These are phyloP conservation scores for Suaeda aralocaspica DNA, from an alignment of 148 eudicot genomes.

Conservation along the genomic window DNA sequence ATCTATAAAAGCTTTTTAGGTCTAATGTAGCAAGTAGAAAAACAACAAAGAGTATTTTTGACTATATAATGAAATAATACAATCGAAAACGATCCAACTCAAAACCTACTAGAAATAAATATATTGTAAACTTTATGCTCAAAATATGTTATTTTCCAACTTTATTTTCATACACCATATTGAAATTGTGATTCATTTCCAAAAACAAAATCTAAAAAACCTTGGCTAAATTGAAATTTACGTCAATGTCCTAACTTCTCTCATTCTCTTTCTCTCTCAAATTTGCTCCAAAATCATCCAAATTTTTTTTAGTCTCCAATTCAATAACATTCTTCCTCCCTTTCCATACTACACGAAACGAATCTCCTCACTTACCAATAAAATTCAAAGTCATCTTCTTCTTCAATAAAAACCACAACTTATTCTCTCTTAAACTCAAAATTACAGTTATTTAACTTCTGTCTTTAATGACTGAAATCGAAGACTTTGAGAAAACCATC, in stretches of 20 bases:
- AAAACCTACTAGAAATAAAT: too few species aligned
- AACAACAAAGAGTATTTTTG: too few species aligned
- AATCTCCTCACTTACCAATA: slow-evolving; percentile 18
- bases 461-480: slow-evolving; percentile 28
- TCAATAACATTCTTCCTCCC: slow-evolving; percentile 21
- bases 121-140: too few species aligned
- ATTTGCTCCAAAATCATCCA: neutral
- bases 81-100: too few species aligned
- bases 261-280: neutral
- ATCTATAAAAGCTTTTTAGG: too few species aligned
- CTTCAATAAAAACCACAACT: neutral
- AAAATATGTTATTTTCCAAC: neutral
- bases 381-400: slow-evolving; percentile 4
- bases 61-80: too few species aligned
- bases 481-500: slow-evolving; percentile 21
- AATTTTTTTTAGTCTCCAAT: neutral
- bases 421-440: slow-evolving; percentile 9
- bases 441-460: slow-evolving; percentile 19
- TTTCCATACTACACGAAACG: slow-evolving; percentile 25
- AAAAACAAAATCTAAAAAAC: neutral
- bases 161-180: neutral
- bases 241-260: neutral
- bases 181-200: neutral
- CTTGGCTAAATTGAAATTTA: neutral
- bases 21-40: too few species aligned